phyloP scores from a whole-genome alignment of 2,329 filamentous ascomycete genomes.

The Cordyceps javanica region DNA sequence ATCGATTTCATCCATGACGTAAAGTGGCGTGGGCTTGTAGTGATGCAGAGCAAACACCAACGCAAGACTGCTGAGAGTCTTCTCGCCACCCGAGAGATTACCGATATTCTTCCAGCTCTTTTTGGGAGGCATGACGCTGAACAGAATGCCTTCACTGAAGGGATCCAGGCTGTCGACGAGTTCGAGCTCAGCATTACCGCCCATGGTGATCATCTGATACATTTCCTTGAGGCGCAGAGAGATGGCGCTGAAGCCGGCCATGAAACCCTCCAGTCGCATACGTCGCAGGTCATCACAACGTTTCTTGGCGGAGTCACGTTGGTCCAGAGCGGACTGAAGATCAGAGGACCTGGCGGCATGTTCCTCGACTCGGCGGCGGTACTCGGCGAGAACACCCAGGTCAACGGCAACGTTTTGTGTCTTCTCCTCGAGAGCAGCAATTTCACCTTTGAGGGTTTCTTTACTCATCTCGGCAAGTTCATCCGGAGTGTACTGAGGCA shows the following conservation, averaged over 20 bases:
- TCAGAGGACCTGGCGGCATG: conserved; percentile 77
- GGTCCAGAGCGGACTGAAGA: conserved; percentile 67
- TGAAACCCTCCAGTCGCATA: conserved; percentile 89
- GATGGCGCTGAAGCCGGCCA: conserved; percentile 94
- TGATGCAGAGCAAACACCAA: conserved; percentile 98
- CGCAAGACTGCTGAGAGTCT: conserved; percentile 88
- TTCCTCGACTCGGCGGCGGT: conserved; percentile 78
- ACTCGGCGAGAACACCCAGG: conserved; percentile 80
- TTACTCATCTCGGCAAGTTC: conserved; percentile 63
- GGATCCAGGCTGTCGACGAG: conserved; percentile 94
- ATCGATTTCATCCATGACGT: conserved; percentile 99
- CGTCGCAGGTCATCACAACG: conserved; percentile 88
- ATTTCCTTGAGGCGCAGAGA: conserved; percentile 95
- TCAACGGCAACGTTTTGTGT: conserved; percentile 85
- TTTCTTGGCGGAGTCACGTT: conserved; percentile 83
- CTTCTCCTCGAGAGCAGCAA: conserved; percentile 57
- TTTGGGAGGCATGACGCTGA: conserved; percentile 98
- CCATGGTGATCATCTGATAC: conserved; percentile 99
- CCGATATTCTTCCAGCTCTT: conserved; percentile 99
- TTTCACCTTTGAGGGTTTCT: conserved; percentile 54
- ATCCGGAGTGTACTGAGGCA: conserved; percentile 73
- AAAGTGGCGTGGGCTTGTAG: conserved; percentile 94
- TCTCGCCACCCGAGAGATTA: conserved; percentile 93
- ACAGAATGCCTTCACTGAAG: conserved; percentile 93
- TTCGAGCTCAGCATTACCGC: conserved; percentile 94